Evolutionary conservation across 495 filamentous ascomycete species (phyloP).

Genomic region (Penicillium parvum): DNA sequence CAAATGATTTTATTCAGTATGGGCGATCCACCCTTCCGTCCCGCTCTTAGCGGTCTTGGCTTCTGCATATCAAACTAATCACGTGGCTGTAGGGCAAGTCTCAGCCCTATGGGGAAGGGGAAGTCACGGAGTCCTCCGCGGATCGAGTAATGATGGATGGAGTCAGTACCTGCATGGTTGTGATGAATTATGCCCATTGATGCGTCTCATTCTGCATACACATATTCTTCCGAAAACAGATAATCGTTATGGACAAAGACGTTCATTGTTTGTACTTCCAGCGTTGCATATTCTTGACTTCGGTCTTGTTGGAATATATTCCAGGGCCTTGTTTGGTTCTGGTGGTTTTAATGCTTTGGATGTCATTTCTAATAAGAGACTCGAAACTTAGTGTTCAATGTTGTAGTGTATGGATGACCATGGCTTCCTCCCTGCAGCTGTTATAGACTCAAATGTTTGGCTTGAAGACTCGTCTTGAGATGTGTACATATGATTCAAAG

Average conservation of each 20-base stretch:
- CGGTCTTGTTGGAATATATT: too few relatives aligned
- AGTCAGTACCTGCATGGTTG: not conserved
- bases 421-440: too few relatives aligned
- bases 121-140: constrained; percentile 43
- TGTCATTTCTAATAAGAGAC: too few relatives aligned
- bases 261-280: constrained; percentile 4
- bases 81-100: constrained; percentile 22
- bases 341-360: too few relatives aligned
- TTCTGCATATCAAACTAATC: constrained; percentile 1
- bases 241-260: constrained; percentile 5
- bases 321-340: too few relatives aligned
- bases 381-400: too few relatives aligned
- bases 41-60: not conserved
- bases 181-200: constrained; percentile 16
- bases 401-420: too few relatives aligned
- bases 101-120: constrained; percentile 33
- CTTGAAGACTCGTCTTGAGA: too few relatives aligned
- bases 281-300: constrained; percentile 7
- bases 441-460: too few relatives aligned
- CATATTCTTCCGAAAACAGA: constrained; percentile 5
- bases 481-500: too few relatives aligned
- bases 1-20: not conserved
- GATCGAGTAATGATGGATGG: constrained; percentile 36
- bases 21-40: constrained; percentile 10
- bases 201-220: constrained; percentile 15